These are phyloP conservation scores for Vaccinium corymbosum DNA, from an alignment of 148 eudicot genomes.

Conservation along the genomic window DNA sequence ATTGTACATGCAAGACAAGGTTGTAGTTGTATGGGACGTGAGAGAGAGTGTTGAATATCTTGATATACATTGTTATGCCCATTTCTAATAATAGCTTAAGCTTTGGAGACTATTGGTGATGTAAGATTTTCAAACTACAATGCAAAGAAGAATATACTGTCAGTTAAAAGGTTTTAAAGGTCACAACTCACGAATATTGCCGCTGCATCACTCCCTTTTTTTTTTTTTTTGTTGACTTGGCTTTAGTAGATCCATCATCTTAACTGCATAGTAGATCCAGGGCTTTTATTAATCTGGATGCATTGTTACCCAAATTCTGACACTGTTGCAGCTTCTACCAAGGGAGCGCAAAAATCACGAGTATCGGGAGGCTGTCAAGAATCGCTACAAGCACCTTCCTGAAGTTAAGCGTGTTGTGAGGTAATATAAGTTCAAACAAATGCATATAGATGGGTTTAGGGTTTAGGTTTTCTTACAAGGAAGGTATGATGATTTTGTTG, in stretches of 20 bases:
- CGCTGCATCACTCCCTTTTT: not conserved
- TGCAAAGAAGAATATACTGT: not conserved
- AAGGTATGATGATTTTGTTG: not conserved
- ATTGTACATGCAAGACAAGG: no score
- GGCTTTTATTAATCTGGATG: not conserved
- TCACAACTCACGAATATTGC: not conserved
- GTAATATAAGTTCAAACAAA: constrained; percentile 29
- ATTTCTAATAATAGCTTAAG: not conserved
- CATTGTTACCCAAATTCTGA: constrained; percentile 11
- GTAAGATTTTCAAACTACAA: not conserved
- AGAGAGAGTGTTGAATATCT: not conserved
- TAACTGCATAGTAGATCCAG: not conserved
- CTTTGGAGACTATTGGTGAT: not conserved
- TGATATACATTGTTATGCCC: not conserved
- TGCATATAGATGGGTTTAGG: constrained; percentile 2
- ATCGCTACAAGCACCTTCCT: constrained; percentile 81
- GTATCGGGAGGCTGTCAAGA: constrained; percentile 68
- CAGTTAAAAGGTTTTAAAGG: not conserved
- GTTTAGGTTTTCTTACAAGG: not conserved
- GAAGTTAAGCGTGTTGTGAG: constrained; percentile 84
- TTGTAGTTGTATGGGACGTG: not conserved
- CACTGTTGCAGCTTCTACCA: constrained; percentile 67
- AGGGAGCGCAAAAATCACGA: constrained; percentile 85
- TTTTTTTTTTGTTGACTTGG: not conserved
- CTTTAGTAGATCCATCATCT: not conserved